A percentile compares a stretch with the other conserved stretches of the same genome.
These are phyloP conservation scores for Chlamydomonas incerta DNA, from an alignment of 139 green algal species.

Conservation along the genomic window DNA sequence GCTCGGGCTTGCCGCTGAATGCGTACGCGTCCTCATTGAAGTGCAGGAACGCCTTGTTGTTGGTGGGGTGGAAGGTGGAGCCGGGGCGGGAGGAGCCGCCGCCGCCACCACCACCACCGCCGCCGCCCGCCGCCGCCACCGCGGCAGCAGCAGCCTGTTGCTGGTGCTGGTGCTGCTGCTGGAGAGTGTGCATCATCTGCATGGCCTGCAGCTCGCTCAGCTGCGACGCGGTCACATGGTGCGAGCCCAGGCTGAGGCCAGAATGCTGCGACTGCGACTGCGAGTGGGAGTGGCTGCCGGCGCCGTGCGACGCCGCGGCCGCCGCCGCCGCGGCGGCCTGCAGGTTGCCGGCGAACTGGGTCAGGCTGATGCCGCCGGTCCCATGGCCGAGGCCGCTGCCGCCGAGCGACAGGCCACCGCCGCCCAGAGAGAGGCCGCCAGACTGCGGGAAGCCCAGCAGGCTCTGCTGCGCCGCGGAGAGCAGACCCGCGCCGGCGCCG, in stretches of 20 bases:
- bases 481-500: no score
- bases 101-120: neutral
- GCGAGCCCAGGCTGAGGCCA: neutral
- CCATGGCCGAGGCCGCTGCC: neutral
- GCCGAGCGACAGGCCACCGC: neutral
- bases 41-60: conserved; percentile 44
- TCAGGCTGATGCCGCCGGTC: neutral
- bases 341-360: conserved; percentile 9
- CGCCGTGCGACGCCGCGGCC: neutral
- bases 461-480: no score
- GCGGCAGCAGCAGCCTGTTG: neutral
- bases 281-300: neutral
- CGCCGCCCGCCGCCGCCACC: neutral
- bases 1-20: neutral
- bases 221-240: neutral
- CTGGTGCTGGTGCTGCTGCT: conserved; percentile 25
- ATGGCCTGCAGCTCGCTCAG: conserved; percentile 24
- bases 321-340: neutral
- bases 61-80: conserved; percentile 26
- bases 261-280: neutral
- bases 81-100: neutral
- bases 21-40: conserved; percentile 47
- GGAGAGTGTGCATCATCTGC: conserved; percentile 15
- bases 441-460: no score
- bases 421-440: no score